These are phyloP conservation scores for Pythium folliculosum DNA, from an alignment of 352 stramenopile genomes.

Conservation along the genomic window DNA sequence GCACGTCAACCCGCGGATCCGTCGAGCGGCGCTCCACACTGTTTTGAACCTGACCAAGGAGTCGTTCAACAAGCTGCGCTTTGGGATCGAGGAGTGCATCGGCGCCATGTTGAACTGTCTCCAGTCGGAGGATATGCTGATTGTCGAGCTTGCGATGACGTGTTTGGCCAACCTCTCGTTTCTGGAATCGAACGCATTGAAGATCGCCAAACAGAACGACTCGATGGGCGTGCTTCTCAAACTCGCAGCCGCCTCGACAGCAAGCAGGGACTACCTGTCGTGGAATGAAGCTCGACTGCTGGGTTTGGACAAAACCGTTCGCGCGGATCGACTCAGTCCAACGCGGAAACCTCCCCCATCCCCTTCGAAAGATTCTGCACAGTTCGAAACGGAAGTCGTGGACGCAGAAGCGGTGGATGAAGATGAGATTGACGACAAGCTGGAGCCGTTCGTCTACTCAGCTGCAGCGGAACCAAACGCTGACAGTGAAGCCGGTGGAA, in stretches of 20 bases:
- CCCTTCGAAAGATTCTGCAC: neutral
- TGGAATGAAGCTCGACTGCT: constrained; percentile 39
- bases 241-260: constrained; percentile 43
- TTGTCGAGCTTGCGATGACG: constrained; percentile 63
- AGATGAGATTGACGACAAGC: constrained; percentile 34
- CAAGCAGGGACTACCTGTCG: constrained; percentile 54
- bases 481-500: constrained; percentile 10
- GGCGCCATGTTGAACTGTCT: constrained; percentile 52
- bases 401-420: constrained; percentile 19
- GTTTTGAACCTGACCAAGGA: constrained; percentile 69
- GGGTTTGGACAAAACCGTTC: constrained; percentile 13
- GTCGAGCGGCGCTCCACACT: constrained; percentile 52
- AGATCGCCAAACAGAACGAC: constrained; percentile 39
- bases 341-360: neutral
- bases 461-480: neutral
- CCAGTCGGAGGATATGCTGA: constrained; percentile 56
- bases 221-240: constrained; percentile 53
- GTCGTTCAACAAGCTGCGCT: constrained; percentile 80
- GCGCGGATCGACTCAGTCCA: constrained; percentile 2
- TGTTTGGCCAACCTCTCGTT: constrained; percentile 76
- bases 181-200: constrained; percentile 39
- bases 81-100: constrained; percentile 58
- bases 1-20: constrained; percentile 61
- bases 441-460: constrained; percentile 33
- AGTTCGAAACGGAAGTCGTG: neutral